A percentile compares a stretch with the other conserved stretches of the same genome.
phyloP scores from a whole-genome alignment of 371 early-diverging fungal species.

The Capillidium heterosporum region DNA sequence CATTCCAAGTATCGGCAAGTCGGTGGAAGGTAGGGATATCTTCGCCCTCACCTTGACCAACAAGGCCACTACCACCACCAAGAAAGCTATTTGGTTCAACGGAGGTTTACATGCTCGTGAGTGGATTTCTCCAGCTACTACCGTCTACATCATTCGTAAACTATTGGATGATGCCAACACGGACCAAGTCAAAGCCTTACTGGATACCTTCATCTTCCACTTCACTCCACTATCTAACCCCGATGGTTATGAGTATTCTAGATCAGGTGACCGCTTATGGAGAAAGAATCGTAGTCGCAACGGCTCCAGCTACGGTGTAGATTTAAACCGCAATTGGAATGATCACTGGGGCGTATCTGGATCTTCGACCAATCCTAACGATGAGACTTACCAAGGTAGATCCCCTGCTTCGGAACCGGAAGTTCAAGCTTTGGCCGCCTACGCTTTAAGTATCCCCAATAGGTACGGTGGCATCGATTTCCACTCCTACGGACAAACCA shows the following conservation, averaged over 20 bases:
- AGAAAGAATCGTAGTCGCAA: constrained; percentile 28
- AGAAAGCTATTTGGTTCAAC: constrained; percentile 5
- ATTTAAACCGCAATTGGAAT: constrained; percentile 29
- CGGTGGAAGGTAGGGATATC: constrained; percentile 1
- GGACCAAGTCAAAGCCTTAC: not conserved
- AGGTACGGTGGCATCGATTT: constrained; percentile 35
- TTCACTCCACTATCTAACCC: constrained; percentile 33
- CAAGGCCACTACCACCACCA: not conserved
- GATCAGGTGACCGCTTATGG: constrained; percentile 23
- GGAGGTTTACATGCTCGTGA: constrained; percentile 3
- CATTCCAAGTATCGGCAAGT: not conserved
- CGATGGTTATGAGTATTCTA: constrained; percentile 35
- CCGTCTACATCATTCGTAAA: not conserved
- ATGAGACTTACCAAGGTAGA: constrained; percentile 31
- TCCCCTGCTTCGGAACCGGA: constrained; percentile 31
- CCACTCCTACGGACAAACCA: constrained; percentile 26
- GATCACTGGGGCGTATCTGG: constrained; percentile 33
- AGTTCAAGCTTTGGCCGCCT: constrained; percentile 21
- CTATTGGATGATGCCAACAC: not conserved
- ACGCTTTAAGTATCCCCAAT: constrained; percentile 20
- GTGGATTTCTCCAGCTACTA: constrained; percentile 4
- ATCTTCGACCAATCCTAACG: constrained; percentile 19
- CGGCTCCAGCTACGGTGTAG: constrained; percentile 14
- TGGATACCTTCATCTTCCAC: constrained; percentile 21
- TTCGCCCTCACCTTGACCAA: not conserved